Evolutionary conservation across 2,329 filamentous ascomycete species (phyloP).

Genomic region (Fusarium nurragi): DNA sequence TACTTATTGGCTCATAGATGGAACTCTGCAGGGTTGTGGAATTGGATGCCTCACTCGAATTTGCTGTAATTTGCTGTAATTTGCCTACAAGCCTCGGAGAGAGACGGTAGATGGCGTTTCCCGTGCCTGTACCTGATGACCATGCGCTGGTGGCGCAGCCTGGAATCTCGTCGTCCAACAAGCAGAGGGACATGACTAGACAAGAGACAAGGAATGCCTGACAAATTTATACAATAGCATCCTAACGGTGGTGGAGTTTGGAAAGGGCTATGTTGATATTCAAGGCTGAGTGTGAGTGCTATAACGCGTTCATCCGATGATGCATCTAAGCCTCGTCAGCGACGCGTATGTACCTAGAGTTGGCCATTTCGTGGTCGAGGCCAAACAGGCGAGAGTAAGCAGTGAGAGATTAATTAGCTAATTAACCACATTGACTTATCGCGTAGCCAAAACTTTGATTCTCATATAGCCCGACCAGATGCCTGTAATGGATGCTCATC

Average conservation of each 20-base stretch:
- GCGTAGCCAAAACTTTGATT: conserved; percentile 11
- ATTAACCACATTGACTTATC: background rate
- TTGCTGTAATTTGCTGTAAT: background rate
- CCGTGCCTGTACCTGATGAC: conserved; percentile 22
- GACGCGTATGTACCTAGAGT: conserved; percentile 19
- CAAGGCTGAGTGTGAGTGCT: background rate
- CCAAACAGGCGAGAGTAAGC: conserved; percentile 19
- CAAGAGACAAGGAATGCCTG: conserved; percentile 6
- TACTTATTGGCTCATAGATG: background rate
- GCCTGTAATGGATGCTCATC: background rate
- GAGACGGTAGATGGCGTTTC: conserved; percentile 17
- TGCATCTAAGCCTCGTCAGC: conserved; percentile 5
- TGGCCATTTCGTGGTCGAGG: conserved; percentile 27
- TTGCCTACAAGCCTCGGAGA: conserved; percentile 1
- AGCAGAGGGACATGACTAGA: background rate
- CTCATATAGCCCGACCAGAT: too few relatives aligned
- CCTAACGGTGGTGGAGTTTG: background rate
- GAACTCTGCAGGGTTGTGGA: conserved; percentile 3
- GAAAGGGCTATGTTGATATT: background rate
- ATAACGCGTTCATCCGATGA: background rate
- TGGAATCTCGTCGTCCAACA: conserved; percentile 8
- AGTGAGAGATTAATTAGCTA: background rate
- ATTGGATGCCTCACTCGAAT: conserved; percentile 3
- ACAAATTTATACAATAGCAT: background rate
- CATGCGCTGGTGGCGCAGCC: conserved; percentile 25